Conservation (phyloP, 2,329 filamentous ascomycete genomes). For the Colletotrichum limetticola region DNA sequence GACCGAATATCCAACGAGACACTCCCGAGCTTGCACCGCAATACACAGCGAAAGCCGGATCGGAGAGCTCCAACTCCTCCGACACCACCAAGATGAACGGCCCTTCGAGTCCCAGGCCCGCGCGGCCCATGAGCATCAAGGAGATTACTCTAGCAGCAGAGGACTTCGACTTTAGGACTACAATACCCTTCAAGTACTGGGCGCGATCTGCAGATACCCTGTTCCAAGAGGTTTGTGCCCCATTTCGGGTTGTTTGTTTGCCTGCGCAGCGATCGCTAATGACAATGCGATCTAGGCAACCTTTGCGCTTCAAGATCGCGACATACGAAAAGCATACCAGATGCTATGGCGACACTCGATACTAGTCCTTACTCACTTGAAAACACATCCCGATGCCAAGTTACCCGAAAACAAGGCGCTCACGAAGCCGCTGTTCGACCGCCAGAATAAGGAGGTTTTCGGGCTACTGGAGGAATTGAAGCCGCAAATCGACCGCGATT, state of each 20-base stretch:
- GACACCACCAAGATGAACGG: constrained; percentile 40
- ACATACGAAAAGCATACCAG: constrained; percentile 89
- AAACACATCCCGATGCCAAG: constrained; percentile 79
- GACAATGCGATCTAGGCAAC: constrained; percentile 68
- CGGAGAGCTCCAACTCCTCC: constrained; percentile 4
- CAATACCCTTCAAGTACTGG: constrained; percentile 84
- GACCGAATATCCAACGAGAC: background rate
- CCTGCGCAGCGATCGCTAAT: background rate
- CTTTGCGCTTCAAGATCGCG: constrained; percentile 86
- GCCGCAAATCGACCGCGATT: constrained; percentile 77
- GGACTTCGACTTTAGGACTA: constrained; percentile 83
- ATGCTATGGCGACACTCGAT: constrained; percentile 90
- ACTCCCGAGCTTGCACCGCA: background rate
- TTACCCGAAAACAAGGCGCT: constrained; percentile 72
- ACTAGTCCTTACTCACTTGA: constrained; percentile 81
- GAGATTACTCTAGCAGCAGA: constrained; percentile 82
- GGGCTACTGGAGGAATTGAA: constrained; percentile 81
- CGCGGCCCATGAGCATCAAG: constrained; percentile 75
- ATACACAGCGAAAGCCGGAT: background rate
- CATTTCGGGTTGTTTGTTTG: background rate
- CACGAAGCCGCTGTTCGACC: constrained; percentile 63
- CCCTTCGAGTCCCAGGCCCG: constrained; percentile 45
- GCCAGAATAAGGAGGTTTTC: constrained; percentile 66
- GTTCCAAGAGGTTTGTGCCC: constrained; percentile 77
- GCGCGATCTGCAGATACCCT: constrained; percentile 82